Evolutionary conservation across 2,329 filamentous ascomycete genomes (phyloP).

Genomic region (Botrytis cinerea): DNA sequence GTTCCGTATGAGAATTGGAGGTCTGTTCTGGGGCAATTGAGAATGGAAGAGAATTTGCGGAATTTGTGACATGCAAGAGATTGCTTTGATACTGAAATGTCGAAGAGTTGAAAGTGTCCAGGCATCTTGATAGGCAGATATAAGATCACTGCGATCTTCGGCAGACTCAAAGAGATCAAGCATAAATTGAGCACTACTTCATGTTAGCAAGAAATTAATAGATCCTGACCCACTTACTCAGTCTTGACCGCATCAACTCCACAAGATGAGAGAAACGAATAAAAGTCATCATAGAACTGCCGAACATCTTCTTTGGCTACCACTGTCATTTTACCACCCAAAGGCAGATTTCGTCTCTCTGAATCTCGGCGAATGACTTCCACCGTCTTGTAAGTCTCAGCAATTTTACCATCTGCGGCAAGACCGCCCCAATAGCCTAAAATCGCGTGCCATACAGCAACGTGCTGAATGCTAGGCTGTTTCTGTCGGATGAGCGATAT

Average conservation of each 20-base stretch:
- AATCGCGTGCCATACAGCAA: constrained; percentile 94
- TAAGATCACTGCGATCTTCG: constrained; percentile 69
- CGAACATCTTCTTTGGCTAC: constrained; percentile 73
- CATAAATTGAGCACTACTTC: constrained; percentile 71
- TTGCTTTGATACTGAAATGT: constrained; percentile 74
- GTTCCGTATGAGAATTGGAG: constrained; percentile 76
- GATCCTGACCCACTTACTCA: constrained; percentile 50
- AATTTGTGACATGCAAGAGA: constrained; percentile 93
- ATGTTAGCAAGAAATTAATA: constrained; percentile 9
- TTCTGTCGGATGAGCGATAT: constrained; percentile 67
- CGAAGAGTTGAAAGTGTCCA: constrained; percentile 79
- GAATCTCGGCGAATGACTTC: constrained; percentile 54
- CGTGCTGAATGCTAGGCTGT: constrained; percentile 73
- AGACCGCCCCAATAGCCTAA: constrained; percentile 90
- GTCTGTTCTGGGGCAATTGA: constrained; percentile 75
- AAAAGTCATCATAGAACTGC: constrained; percentile 88
- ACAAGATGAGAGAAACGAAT: constrained; percentile 70
- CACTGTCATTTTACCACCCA: constrained; percentile 68
- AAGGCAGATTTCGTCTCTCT: constrained; percentile 49
- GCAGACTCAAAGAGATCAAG: constrained; percentile 74
- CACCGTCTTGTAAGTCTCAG: constrained; percentile 75
- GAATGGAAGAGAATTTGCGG: constrained; percentile 85
- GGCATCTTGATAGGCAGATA: constrained; percentile 76
- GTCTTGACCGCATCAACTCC: constrained; percentile 90
- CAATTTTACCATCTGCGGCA: constrained; percentile 71